Evolutionary conservation across 169 alveolate species (phyloP).

Genomic region (Eimeria necatrix): DNA sequence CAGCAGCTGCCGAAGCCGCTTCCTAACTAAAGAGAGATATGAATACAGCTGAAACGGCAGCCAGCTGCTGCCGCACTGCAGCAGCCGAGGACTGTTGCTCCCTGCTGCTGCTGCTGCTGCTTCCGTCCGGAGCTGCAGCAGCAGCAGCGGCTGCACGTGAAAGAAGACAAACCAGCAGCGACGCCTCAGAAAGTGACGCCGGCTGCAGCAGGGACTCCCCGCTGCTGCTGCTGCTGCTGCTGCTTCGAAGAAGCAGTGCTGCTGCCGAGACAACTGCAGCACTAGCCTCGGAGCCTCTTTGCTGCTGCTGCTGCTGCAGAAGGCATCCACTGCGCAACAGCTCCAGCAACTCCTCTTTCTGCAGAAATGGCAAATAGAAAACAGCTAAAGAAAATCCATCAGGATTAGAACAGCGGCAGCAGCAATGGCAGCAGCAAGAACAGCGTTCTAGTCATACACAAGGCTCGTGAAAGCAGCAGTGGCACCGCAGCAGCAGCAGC

Average conservation of each 20-base stretch:
- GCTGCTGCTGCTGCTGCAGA: constrained; percentile 63
- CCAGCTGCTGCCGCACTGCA: constrained; percentile 17
- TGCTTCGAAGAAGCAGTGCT: constrained; percentile 25
- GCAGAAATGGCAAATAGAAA: constrained; percentile 8
- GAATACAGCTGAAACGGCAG: not conserved
- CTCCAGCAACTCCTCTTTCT: constrained; percentile 56
- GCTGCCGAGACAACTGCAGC: constrained; percentile 36
- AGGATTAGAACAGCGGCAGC: not conserved
- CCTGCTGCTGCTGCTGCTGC: constrained; percentile 49
- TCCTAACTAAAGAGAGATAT: constrained; percentile 41
- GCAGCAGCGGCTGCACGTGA: constrained; percentile 59
- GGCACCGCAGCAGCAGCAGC: not conserved
- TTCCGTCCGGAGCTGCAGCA: not conserved
- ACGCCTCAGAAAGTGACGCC: constrained; percentile 20
- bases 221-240: constrained; percentile 39
- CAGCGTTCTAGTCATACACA: not conserved
- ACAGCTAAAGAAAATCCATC: not conserved
- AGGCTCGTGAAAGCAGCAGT: not conserved
- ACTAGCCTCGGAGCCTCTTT: not conserved
- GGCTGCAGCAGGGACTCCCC: not conserved
- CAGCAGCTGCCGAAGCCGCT: not conserved
- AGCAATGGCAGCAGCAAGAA: constrained; percentile 4
- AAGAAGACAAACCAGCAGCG: constrained; percentile 49
- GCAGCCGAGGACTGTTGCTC: not conserved
- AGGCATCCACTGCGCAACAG: not conserved